Base-by-base conservation (phyloP, 129 eudicot genomes). In the Pittosporum tobira region DNA sequence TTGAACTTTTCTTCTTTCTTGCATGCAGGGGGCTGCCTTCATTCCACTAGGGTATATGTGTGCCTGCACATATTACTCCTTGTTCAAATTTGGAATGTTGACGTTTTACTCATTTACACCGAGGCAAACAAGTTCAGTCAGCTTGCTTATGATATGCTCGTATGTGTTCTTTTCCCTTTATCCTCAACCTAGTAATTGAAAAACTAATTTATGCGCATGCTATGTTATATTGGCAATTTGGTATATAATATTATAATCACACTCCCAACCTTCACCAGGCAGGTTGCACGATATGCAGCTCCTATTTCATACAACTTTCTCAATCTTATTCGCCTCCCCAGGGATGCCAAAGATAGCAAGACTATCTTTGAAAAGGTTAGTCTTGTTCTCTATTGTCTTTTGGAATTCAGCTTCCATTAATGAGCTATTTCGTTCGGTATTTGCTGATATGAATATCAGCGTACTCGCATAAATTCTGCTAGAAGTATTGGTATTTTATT, bases 281-380 rank as follows among this genome's bases (percentile, higher is more conserved):
- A 77, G 97, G 95, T 89, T 71, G 95, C 97, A 19, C 93, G 87
- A 21, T 89, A 89, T 60, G 95, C 97, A 21, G 88, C 97, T 34
- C 97, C 97, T n/a, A 74, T 89, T 56, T 85, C 97, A 49, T 89
- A 85, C 77, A 89, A 89, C 57, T 89, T 85, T 64, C 80, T 89
- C 45, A 89, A 85, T 72, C 91, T 89, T 62, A 85, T 89, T 22
- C 73, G 66, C 44, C 94, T 89, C 34, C 84, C 84, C 27, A 60
- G 69, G 40, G 76, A 75, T 50, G 76, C 80, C 26, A 82, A 31
- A 56, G 38, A 14, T 23, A 22, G 18, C 27, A 56, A 70, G 47
- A 90, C 97, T 55, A 62, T 85, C 57, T 90, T 90, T 71, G 97
- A 85, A 64, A 74, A 75, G 97, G 97, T 85, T 40, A 71, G 66